Conservation (phyloP, 179 eudicot species). For the Patellifolia procumbens region DNA sequence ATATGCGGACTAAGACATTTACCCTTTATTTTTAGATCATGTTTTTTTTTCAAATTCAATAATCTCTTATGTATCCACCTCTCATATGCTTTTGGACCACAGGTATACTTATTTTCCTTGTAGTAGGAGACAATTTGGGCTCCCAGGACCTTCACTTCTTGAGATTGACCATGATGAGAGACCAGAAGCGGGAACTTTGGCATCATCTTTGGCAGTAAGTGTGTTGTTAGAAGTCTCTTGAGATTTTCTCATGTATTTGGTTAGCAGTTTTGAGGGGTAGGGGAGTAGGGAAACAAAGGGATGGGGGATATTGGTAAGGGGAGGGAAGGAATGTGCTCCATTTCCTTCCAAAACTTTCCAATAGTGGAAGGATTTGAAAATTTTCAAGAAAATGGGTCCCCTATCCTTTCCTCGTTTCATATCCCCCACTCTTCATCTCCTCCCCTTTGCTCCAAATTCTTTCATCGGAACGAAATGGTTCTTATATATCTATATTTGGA, state of each 20-base stretch:
- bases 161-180: constrained; percentile 98
- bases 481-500: constrained; percentile 26
- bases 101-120: constrained; percentile 97
- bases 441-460: background rate
- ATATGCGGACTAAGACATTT: background rate
- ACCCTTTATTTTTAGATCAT: background rate
- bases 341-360: background rate
- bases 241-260: background rate
- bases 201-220: constrained; percentile 86
- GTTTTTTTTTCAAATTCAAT: background rate
- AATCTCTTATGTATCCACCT: constrained; percentile 13
- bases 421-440: background rate
- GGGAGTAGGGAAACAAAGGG: background rate
- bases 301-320: background rate
- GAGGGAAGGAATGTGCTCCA: background rate
- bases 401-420: background rate
- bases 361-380: background rate
- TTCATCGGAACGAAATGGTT: background rate
- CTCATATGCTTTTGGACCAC: constrained; percentile 11
- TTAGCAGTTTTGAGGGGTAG: background rate
- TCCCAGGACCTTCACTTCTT: constrained; percentile 93
- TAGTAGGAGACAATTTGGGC: constrained; percentile 98
- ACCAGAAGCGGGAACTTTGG: constrained; percentile 92
- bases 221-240: background rate
- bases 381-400: background rate